Evolutionary conservation across 306 rosid species (phyloP), one percentile per base, ranked within the genome.

Genomic region (Medicago arabica): DNA sequence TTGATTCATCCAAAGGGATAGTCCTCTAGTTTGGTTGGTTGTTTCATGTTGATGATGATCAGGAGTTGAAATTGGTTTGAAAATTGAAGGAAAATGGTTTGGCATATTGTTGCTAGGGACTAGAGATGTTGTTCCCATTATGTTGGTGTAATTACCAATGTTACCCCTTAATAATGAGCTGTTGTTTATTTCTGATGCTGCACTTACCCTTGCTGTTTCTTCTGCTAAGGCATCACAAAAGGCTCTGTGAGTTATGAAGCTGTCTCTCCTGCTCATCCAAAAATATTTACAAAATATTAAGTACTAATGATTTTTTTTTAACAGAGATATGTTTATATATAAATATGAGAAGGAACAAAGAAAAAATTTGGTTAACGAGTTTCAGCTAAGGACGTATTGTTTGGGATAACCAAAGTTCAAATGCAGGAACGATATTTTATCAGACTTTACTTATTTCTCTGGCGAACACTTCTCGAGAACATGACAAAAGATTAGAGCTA

Each of bases 171-270:
- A 63, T 6, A 83, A 65, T 58, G 64, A 58, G 38, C 25, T 58
- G 58, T 57, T 72, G 86, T 36, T 86, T 51, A 86, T 81, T 86
- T 59, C 85, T 64, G 92, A 72, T 18, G 77, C 84, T 78, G 92
- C 96, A 66, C 87, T 93, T 69, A 90, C 80, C 74, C 95, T 83
- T 0, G 98, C 98, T 64, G 98, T 87, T 85, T 93, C 98, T 89
- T 93, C 98, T 14, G 98, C 98, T 36, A 93, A 89, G 47, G 97
- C 98, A 57, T 93, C 98, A 64, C 98, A 93, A 71, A 93, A 93
- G 21, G 96, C 96, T 65, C 98, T 86, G 72, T 93, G 98, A 39
- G 97, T 90, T 51, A 93, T 93, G 88, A 93, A 93, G 85, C 96
- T 93, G 38, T 93, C 98, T 78, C 97, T 83, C 89, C 98, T 93